phyloP scores from a whole-genome alignment of 2,329 filamentous ascomycete genomes.

The Esteya vermicola region DNA sequence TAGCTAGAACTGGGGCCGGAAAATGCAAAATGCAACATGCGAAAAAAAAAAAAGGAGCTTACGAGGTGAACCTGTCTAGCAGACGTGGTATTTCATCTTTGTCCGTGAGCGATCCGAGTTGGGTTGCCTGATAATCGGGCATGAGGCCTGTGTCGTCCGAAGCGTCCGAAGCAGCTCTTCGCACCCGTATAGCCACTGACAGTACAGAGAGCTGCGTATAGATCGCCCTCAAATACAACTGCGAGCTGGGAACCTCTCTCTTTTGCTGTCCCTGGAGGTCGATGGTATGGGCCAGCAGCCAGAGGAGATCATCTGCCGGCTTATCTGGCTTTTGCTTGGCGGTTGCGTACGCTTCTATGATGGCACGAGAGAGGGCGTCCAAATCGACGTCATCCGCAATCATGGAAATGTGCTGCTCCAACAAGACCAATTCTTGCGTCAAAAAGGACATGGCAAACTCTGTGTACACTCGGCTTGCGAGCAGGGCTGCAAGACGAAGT shows the following conservation, averaged over 20 bases:
- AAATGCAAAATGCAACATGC: too few relatives aligned
- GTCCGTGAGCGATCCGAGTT: constrained; percentile 59
- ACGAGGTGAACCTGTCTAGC: constrained; percentile 28
- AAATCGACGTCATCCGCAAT: constrained; percentile 25
- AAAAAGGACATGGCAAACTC: constrained; percentile 26
- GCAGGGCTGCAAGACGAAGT: not conserved
- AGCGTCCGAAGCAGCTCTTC: constrained; percentile 27
- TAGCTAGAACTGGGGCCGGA: too few relatives aligned
- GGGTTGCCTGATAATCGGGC: constrained; percentile 44
- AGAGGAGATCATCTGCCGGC: constrained; percentile 34
- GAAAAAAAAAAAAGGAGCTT: constrained; percentile 9
- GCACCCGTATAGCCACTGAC: constrained; percentile 35
- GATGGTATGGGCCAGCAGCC: constrained; percentile 55
- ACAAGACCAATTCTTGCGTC: constrained; percentile 19
- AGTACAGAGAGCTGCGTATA: constrained; percentile 39
- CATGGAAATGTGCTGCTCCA: constrained; percentile 23
- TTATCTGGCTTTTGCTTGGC: constrained; percentile 12
- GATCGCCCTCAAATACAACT: constrained; percentile 33
- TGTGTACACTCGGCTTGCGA: constrained; percentile 15
- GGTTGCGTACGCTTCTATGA: constrained; percentile 21
- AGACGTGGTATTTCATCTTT: constrained; percentile 57
- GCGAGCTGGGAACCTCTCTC: constrained; percentile 18
- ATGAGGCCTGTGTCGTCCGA: too few relatives aligned
- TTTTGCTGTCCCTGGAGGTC: constrained; percentile 31
- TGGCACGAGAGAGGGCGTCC: constrained; percentile 24